Base-by-base conservation (phyloP, 768 basidiomycete genomes). In the Lactifluus piperatus region DNA sequence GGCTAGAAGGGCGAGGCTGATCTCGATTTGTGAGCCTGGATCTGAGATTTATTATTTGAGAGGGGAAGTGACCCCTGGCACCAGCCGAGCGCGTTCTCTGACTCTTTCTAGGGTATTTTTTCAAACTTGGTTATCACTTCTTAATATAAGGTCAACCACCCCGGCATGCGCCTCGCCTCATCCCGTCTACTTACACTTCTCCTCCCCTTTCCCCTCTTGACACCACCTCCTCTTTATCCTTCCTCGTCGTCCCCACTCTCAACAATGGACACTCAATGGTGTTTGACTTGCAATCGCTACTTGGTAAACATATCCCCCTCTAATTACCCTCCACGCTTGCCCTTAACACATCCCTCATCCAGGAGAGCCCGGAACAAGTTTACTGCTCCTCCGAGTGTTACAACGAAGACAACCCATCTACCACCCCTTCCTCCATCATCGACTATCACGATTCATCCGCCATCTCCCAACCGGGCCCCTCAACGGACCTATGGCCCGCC, bases 211-310 rank as follows among this genome's bases (percentile, higher is more conserved):
- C 59, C 41, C 57, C 54, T 64, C 62, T 51, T 62, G 64, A 63
- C 50, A 27, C 36, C 63, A 55, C 66, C 62, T 51, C 43, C 46
- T 30, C 57, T 47, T 36, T 24, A 3, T 43, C 50, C 20, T 29
- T 37, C 51, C 13, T 51, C 67, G 65, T 54, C 62, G 43, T 45
- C 54, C 51, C 47, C 20, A n/a, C n/a, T 49, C 49, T 30, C 3
- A 72, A 65, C 6, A 60, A 81, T 85, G 78, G 85, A 86, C 71
- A 77, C 79, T 64, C 80, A 86, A 74, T 86, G 83, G 83, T 89
- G 86, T 69, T 74, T 88, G 64, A 74, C 76, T 56, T 89, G 86
- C 75, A 76, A 77, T 64, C 76, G 78, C 63, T 79, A 77, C 64
- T 71, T 84, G 62, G 85, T 81, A 69, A 37, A 81, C 79, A 48